These are phyloP conservation scores for Eremothecium cymbalariae DNA, from an alignment of 1,139 yeast species.

Conservation along the genomic window DNA sequence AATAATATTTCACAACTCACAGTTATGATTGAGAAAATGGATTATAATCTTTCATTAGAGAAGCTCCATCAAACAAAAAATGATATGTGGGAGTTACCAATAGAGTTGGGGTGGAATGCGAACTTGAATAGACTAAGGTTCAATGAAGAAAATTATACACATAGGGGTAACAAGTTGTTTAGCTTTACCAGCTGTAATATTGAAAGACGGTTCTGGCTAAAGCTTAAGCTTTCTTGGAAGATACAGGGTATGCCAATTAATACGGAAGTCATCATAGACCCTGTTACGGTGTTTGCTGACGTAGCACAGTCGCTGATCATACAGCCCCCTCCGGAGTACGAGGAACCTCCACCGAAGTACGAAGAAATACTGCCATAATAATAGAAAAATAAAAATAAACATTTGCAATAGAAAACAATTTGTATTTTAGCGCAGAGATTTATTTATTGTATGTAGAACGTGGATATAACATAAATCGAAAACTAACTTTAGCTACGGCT, in stretches of 20 bases:
- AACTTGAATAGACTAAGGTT: conserved; percentile 20
- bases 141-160: conserved; percentile 28
- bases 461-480: too few species aligned
- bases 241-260: conserved; percentile 19
- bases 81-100: conserved; percentile 19
- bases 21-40: conserved; percentile 15
- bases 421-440: too few species aligned
- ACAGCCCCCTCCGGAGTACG: background rate
- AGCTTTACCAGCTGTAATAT: conserved; percentile 28
- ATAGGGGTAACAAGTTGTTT: conserved; percentile 28
- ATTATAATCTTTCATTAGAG: background rate
- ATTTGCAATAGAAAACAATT: too few species aligned
- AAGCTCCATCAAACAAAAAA: conserved; percentile 6
- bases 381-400: too few species aligned
- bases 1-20: conserved; percentile 24
- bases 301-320: too few species aligned
- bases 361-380: too few species aligned
- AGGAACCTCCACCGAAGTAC: conserved; percentile 1
- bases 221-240: conserved; percentile 23
- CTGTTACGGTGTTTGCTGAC: conserved; percentile 8
- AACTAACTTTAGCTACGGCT: too few species aligned
- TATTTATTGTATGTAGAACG: too few species aligned
- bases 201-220: conserved; percentile 23
- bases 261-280: conserved; percentile 21
- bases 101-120: conserved; percentile 20